These are phyloP conservation scores for Barnettozyma californica DNA, from an alignment of 805 yeast species.

Conservation along the genomic window DNA sequence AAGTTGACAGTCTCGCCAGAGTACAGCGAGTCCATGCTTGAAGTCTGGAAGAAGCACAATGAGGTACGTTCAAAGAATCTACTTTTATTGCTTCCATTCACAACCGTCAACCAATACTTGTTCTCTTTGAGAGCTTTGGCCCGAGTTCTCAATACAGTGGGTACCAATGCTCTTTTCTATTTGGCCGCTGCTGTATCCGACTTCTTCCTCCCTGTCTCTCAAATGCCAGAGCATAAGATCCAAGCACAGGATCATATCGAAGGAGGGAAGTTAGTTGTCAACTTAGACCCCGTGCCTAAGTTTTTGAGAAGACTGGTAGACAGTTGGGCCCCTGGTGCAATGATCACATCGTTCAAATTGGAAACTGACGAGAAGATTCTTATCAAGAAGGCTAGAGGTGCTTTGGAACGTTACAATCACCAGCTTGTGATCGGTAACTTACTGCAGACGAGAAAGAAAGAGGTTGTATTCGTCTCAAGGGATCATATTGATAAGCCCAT, in stretches of 20 bases:
- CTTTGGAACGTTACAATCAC: slow-evolving; percentile 81
- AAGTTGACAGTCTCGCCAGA: slow-evolving; percentile 56
- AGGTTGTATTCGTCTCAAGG: slow-evolving; percentile 77
- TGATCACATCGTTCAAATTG: slow-evolving; percentile 90
- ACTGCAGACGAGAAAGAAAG: slow-evolving; percentile 79
- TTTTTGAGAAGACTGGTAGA: slow-evolving; percentile 83
- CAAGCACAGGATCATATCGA: slow-evolving; percentile 62
- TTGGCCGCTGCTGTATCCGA: slow-evolving; percentile 98
- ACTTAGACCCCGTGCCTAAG: slow-evolving; percentile 94
- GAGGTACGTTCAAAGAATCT: slow-evolving; percentile 28
- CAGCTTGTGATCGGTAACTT: slow-evolving; percentile 93
- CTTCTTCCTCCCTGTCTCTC: slow-evolving; percentile 82
- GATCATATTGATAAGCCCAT: slow-evolving; percentile 28
- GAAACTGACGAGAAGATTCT: slow-evolving; percentile 79
- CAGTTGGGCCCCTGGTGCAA: slow-evolving; percentile 91
- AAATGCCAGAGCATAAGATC: slow-evolving; percentile 90
- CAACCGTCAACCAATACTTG: slow-evolving; percentile 90
- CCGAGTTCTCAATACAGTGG: slow-evolving; percentile 48
- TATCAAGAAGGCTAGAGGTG: slow-evolving; percentile 69
- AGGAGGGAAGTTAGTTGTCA: slow-evolving; percentile 71
- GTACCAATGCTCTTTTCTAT: slow-evolving; percentile 64
- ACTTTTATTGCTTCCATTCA: slow-evolving; percentile 70
- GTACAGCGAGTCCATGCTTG: slow-evolving; percentile 56
- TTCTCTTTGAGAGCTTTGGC: slow-evolving; percentile 75
- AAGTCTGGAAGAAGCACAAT: slow-evolving; percentile 51